These are phyloP conservation scores for Quillaja saponaria DNA, from an alignment of 306 rosid species.

Conservation along the genomic window DNA sequence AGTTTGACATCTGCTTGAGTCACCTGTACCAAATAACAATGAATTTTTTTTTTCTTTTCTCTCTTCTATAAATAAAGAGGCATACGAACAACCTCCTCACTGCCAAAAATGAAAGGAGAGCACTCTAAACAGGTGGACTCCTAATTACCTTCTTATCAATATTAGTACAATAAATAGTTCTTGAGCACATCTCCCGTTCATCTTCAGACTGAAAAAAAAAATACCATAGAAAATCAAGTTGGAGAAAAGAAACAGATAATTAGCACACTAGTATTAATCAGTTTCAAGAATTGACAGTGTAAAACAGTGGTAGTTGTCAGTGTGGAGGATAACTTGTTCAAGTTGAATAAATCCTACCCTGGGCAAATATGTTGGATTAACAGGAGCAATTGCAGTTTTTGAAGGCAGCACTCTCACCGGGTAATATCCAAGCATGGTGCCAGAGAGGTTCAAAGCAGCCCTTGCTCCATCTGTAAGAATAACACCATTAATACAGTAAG, in stretches of 20 bases:
- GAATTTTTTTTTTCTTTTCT: too few relatives aligned
- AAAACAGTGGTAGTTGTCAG: not conserved
- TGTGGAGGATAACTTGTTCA: too few relatives aligned
- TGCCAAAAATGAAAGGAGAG: constrained; percentile 13
- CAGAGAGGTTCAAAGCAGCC: constrained; percentile 86
- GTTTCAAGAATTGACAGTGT: constrained; percentile 3
- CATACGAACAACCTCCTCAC: not conserved
- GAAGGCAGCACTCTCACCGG: constrained; percentile 96
- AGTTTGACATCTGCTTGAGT: constrained; percentile 92
- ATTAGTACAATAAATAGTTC: constrained; percentile 96
- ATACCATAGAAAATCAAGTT: constrained; percentile 32
- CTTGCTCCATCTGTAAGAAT: constrained; percentile 82
- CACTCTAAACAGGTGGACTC: constrained; percentile 25
- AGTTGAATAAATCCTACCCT: too few relatives aligned
- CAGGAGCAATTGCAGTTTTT: constrained; percentile 98
- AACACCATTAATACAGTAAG: constrained; percentile 29
- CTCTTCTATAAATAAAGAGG: constrained; percentile 14
- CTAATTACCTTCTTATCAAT: constrained; percentile 88
- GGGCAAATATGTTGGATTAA: constrained; percentile 89
- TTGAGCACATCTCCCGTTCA: constrained; percentile 98
- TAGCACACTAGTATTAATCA: constrained; percentile 20
- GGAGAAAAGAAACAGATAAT: constrained; percentile 10
- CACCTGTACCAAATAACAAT: constrained; percentile 51
- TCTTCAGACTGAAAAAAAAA: constrained; percentile 69
- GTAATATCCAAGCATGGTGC: constrained; percentile 92